Conservation (phyloP, 805 yeast species). For the Pichia thaimueangensis region DNA sequence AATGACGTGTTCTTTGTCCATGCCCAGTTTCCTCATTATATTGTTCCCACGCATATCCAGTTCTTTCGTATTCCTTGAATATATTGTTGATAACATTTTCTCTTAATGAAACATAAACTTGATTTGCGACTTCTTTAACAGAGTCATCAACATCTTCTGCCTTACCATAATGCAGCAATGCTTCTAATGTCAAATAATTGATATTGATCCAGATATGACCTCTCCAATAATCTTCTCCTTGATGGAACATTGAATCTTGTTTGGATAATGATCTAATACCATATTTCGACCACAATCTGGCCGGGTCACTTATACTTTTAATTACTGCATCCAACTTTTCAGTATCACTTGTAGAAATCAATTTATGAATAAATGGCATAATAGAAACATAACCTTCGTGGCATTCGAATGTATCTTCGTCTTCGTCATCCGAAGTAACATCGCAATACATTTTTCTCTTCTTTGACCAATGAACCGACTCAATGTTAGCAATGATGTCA, state of each 20-base stretch:
- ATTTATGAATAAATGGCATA: conserved; percentile 74
- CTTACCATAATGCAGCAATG: conserved; percentile 50
- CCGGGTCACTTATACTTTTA: conserved; percentile 57
- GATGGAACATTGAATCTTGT: conserved; percentile 56
- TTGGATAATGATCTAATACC: conserved; percentile 82
- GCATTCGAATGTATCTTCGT: conserved; percentile 61
- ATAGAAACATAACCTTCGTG: conserved; percentile 83
- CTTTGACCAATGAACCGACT: conserved; percentile 75
- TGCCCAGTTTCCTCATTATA: conserved; percentile 72
- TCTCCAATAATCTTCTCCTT: conserved; percentile 92
- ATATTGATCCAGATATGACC: conserved; percentile 92
- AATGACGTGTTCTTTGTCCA: conserved; percentile 79
- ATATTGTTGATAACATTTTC: conserved; percentile 63
- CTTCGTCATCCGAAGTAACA: conserved; percentile 69
- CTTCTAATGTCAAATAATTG: conserved; percentile 74
- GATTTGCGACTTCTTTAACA: conserved; percentile 35
- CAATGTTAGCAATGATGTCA: conserved; percentile 58
- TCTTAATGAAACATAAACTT: conserved; percentile 55
- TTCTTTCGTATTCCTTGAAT: conserved; percentile 57
- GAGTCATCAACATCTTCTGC: conserved; percentile 27
- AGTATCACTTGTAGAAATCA: conserved; percentile 43
- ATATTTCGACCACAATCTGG: conserved; percentile 65
- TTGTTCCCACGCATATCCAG: conserved; percentile 89
- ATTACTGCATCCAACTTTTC: conserved; percentile 46
- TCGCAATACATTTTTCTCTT: conserved; percentile 71